Base-by-base conservation (phyloP, 2,329 filamentous ascomycete genomes). In the Alternaria arbusti region DNA sequence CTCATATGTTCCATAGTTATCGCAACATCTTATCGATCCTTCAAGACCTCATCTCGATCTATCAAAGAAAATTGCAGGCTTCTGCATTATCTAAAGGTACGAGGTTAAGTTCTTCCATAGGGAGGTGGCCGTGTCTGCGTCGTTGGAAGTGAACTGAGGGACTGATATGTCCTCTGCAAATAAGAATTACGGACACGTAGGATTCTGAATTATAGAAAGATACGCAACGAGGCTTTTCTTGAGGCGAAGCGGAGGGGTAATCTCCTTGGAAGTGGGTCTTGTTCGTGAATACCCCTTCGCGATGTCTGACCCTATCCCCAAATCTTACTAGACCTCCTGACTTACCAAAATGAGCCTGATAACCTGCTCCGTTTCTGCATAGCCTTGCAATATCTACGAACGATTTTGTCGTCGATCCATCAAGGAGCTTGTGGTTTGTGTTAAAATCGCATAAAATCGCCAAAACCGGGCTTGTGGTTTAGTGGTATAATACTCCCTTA, bases 91-190 rank as follows among this genome's bases (percentile, higher is more conserved):
- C 0, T 3, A 9, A 3, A n/a, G 4, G 32, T 15, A n/a, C 32
- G 32, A 36, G 2, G 32, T n/a, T 7, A 36, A n/a, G 32, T 3
- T 36, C 32, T 36, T 36, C 10, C 15, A 4, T n/a, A 2, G 0
- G 1, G 32, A 10, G 0, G 32, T n/a, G 1, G 15, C 1, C 3
- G 10, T 40, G 36, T 11, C 5, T 5, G 11, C 36, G 1, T 40
- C 36, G 15, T 6, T 40, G 4, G 36, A 40, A 11, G 36, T 40
- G n/a, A 3, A 40, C 2, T 11, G 9, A 17, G 36, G 9, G 36
- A 40, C 36, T 40, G 36, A 17, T 0, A 6, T 0, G 1, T 11
- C 36, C 36, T 17, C 0, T 0, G 9, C 5, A 0, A 3, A 40
- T 0, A 17, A 3, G 15, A 3, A 17, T 0, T 3, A 5, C 8